Evolutionary conservation across 1,284 basidiomycete genomes (phyloP).

Genomic region (Dichomitus squalens): DNA sequence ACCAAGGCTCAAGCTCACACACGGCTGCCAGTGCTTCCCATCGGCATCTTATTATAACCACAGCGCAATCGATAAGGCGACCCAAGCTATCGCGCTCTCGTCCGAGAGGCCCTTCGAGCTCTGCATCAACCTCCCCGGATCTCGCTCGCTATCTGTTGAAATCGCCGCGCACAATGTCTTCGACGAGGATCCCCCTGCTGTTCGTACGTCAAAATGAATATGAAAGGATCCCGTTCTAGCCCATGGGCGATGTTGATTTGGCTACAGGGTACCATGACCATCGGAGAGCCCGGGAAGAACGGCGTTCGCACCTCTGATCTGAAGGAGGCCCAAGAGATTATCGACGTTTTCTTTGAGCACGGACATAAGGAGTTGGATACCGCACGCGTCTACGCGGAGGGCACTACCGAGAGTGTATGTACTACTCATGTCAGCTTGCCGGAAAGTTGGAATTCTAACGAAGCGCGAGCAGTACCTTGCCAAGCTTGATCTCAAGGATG

Average conservation of each 20-base stretch:
- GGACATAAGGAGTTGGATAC: conserved; percentile 54
- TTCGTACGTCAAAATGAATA: conserved; percentile 5
- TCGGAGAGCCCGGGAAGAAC: conserved; percentile 46
- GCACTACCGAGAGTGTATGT: conserved; percentile 51
- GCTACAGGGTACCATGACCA: conserved; percentile 50
- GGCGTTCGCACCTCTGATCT: conserved; percentile 43
- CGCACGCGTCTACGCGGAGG: conserved; percentile 49
- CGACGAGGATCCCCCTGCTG: conserved; percentile 15
- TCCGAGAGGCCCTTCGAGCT: background rate
- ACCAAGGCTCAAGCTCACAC: background rate
- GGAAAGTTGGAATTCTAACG: background rate
- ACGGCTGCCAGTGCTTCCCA: background rate
- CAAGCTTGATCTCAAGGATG: conserved; percentile 44
- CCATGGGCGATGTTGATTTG: background rate
- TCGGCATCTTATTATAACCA: no score
- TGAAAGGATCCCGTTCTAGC: no score
- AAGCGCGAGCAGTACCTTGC: conserved; percentile 38
- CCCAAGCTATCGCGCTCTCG: conserved; percentile 2
- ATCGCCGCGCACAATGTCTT: conserved; percentile 7
- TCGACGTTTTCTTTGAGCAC: conserved; percentile 46
- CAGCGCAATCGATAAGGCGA: no score
- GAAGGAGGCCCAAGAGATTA: conserved; percentile 44
- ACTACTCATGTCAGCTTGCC: no score
- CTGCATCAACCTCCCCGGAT: no score
- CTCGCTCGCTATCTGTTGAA: no score